Base-by-base conservation (phyloP, 176 grass and related monocot genomes). In the Triticum monococcum region DNA sequence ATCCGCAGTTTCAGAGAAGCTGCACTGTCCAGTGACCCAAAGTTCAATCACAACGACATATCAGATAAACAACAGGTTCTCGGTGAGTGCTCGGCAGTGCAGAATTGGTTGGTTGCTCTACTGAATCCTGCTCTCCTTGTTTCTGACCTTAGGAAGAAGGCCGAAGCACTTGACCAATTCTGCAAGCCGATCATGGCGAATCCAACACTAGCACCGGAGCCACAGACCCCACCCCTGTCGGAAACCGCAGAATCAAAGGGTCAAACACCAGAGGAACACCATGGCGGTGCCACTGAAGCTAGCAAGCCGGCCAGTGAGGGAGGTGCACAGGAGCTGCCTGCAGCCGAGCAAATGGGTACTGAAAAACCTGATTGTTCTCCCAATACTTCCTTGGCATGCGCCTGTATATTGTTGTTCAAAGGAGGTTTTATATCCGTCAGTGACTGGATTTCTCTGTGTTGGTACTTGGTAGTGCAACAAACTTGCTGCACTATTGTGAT, bases 121-220 rank as follows among this genome's bases (percentile, higher is more conserved):
- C 40, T 41, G 78, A 91, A 43, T 63, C 90, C 91, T 64, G 89
- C 71, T 16, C 32, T 97, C 10, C 80, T 89, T 8, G 83, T 69
- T 46, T 90, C 87, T 14, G 91, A 97, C 30, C 16, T 97, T 5
- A 93, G 80, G 60, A 93, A 84, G 64, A 93, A 91, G 83, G 93
- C 89, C 20, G 91, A 97, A 80, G 50, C 87, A 41, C 87, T 97
- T 9, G 91, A 93, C 83, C 90, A 87, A 87, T 90, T 91, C 40
- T 95, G 91, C 77, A 97, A 89, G 80, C 82, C 89, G 0, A 93
- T 97, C 86, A 93, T 95, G 95, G 91, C 87, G 25, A 97, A 95
- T 72, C 83, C 92, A 0, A 93, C 82, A 62, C 92, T 91, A n/a
- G 84, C 89, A 11, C 91, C 91, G 1, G 93, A 97, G 70, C 87